Base-by-base conservation (phyloP, 2,329 filamentous ascomycete species). In the Ceratocystis lukuohia region DNA sequence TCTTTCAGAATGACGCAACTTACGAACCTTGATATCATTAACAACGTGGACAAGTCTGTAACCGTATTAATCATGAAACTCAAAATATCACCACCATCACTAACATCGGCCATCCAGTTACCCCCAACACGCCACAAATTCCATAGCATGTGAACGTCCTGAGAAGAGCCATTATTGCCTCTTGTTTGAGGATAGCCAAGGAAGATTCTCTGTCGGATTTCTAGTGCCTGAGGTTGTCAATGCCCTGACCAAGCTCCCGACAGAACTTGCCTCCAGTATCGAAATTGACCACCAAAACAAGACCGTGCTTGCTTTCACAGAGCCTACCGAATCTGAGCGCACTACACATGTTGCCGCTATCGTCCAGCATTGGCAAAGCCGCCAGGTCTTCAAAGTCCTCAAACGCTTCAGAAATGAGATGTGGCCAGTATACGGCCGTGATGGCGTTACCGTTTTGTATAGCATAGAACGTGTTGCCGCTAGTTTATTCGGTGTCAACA, bases 331-430 rank as follows among this genome's bases (percentile, higher is more conserved):
- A 62, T 76, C 79, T 17, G 81, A 85, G 70, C 85, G 92, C 64
- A 91, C 82, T 57, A 75, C 77, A 4, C 76, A 77, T 30, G 77
- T 82, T 17, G 77, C 77, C 3, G 76, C 78, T 57, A 86, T 91
- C 3, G 80, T 87, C 45, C 73, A 78, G 1, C 83, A 87, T 70
- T 89, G 92, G 81, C 85, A 87, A 20, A 77, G 82, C n/a, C 81
- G 82, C n/a, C 78, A 81, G 5, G 84, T 83, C 1, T 97, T 97
- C 73, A 78, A 83, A 48, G 80, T 96, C 0, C 80, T 97, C 17
- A 78, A 79, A 20, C 88, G 88, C 68, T 96, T 91, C 91, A 82
- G 91, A 53, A 78, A 89, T 71, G 91, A 96, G 75, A 76, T 85
- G 17, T 96, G 91, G 78, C 87, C 90, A 0, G 84, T 96, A 6